These are phyloP conservation scores for Mortierella sp. DNA, from an alignment of 371 early-diverging fungal genomes.

Conservation along the genomic window DNA sequence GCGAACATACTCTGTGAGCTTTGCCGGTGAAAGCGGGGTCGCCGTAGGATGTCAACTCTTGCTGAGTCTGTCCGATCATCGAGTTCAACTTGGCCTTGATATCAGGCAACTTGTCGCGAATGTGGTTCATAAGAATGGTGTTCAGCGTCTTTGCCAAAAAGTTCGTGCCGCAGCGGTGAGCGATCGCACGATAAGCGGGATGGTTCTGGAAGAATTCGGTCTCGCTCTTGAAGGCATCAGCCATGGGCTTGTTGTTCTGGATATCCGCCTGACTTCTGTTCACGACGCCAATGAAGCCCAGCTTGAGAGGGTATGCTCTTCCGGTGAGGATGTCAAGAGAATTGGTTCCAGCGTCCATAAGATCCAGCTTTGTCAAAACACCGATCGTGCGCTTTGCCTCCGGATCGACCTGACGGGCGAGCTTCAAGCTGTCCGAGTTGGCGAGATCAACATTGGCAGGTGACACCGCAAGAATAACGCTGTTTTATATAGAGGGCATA, in stretches of 20 bases:
- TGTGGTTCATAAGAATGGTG: constrained; percentile 82
- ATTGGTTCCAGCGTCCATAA: constrained; percentile 96
- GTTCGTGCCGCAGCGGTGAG: constrained; percentile 85
- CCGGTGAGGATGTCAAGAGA: constrained; percentile 89
- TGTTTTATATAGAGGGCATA: constrained; percentile 35
- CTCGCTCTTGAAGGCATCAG: constrained; percentile 80
- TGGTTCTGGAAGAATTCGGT: constrained; percentile 83
- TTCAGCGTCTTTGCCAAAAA: constrained; percentile 86
- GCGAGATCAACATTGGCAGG: constrained; percentile 94
- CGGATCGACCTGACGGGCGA: constrained; percentile 93
- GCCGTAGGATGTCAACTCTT: constrained; percentile 82
- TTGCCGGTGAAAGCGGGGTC: constrained; percentile 67
- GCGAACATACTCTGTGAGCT: constrained; percentile 64
- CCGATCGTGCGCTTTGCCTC: constrained; percentile 90
- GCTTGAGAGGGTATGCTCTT: constrained; percentile 82
- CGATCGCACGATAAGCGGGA: constrained; percentile 84
- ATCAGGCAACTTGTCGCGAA: constrained; percentile 84
- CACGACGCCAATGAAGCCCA: constrained; percentile 93
- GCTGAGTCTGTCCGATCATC: constrained; percentile 82
- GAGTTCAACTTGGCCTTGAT: constrained; percentile 84
- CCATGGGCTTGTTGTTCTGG: constrained; percentile 82
- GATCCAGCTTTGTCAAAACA: constrained; percentile 94
- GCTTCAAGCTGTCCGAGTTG: constrained; percentile 93
- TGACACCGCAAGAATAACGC: constrained; percentile 95
- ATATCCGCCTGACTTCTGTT: constrained; percentile 93